A percentile compares a stretch with the other conserved stretches of the same genome.
Conservation (phyloP, 352 stramenopile genomes). For the Phytophthora uliginosa region DNA sequence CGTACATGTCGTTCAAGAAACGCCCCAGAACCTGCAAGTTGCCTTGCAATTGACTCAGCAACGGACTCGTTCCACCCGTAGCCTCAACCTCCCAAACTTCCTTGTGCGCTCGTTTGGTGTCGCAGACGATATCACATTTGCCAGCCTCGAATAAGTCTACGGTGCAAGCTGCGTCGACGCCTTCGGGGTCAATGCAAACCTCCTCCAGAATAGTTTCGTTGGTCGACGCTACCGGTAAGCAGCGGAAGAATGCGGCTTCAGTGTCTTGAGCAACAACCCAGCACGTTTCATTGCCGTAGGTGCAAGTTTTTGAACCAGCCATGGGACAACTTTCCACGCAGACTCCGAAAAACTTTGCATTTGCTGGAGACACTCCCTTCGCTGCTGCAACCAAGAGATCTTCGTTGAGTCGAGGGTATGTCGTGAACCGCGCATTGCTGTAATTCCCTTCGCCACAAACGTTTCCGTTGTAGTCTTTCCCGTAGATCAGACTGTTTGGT, state of each 20-base stretch:
- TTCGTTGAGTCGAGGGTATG: constrained; percentile 85
- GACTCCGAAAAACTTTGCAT: constrained; percentile 83
- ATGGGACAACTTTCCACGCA: constrained; percentile 74
- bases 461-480: constrained; percentile 84
- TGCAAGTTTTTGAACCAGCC: constrained; percentile 67
- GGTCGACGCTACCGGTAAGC: constrained; percentile 68
- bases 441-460: constrained; percentile 74
- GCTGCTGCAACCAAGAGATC: constrained; percentile 69
- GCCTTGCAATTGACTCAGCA: constrained; percentile 80
- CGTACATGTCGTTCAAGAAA: constrained; percentile 82
- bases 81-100: constrained; percentile 65
- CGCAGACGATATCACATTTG: constrained; percentile 58
- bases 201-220: constrained; percentile 73
- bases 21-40: constrained; percentile 65
- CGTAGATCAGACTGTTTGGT: constrained; percentile 72
- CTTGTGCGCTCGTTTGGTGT: constrained; percentile 77
- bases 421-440: constrained; percentile 54
- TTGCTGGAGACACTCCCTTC: constrained; percentile 48
- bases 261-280: constrained; percentile 70
- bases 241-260: constrained; percentile 73
- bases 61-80: constrained; percentile 59
- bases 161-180: constrained; percentile 65
- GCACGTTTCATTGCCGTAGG: constrained; percentile 75
- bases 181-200: constrained; percentile 70
- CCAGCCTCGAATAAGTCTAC: constrained; percentile 43